Evolutionary conservation across 1,139 yeast genomes (phyloP), one percentile per base, ranked within the genome.

Genomic region (Suhomyces anneliseae): DNA sequence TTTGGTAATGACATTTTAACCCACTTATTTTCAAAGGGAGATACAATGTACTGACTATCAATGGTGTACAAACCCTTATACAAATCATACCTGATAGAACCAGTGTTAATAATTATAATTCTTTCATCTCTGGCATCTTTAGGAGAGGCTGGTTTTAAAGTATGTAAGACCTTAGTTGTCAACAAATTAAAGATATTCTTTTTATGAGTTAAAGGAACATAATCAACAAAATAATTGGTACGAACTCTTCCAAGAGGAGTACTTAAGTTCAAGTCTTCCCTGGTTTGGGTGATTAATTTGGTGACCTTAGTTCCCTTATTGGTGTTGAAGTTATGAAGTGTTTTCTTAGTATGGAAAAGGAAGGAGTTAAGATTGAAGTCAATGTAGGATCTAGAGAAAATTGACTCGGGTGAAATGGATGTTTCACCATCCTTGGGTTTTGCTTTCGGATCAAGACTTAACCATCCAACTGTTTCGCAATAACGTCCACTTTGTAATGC

Each of bases 401-500:
- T 47, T 37, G 60, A 54, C 36, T 48, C 56, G 8, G 60, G 32
- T 6, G 32, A 29, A 29, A 29, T 19, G 3, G 24, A 19, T 19
- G 24, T 19, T 19, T 19, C 32, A 29, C n/a, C n/a, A 29, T 29
- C 32, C n/a, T 6, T 9, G 4, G 32, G n/a, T 7, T 11, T 19
- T 19, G 27, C 15, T 39, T 32, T 39, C 31, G 65, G 44, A 52
- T 79, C 74, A 32, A 88, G 70, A 41, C 96, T 83, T 9, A 87
- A 67, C 79, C 92, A 93, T 0, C 99, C 99, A 15, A 88, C 78
- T 0, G 98, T 92, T 63, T 93, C 99, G 60, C 96, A 81, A 59
- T 87, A 93, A 44, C 97, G 75, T 0, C 99, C 99, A 58, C 96
- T 87, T 66, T 92, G 96, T 27, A 93, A 65, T 0, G 85, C 97